These are phyloP conservation scores for Trapa bicornis DNA, from an alignment of 345 rosid genomes.

Conservation along the genomic window DNA sequence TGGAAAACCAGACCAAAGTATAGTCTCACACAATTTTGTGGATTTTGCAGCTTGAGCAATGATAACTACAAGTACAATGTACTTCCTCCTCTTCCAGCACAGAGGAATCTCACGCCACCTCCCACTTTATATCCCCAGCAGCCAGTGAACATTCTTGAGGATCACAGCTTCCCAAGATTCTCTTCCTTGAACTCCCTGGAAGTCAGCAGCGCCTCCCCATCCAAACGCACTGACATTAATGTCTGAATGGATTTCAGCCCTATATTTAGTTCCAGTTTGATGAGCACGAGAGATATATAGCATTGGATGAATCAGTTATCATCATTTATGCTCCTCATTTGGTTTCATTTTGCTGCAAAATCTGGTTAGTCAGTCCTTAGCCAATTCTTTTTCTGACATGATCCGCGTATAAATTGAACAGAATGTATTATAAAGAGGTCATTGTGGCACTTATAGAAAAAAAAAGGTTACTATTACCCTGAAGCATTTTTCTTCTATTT, in stretches of 20 bases:
- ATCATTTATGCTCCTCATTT: not conserved
- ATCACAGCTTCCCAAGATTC: slow-evolving; percentile 64
- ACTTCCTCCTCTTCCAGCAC: slow-evolving; percentile 87
- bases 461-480: not conserved
- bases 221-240: slow-evolving; percentile 75
- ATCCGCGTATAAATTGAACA: not conserved
- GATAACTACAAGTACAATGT: slow-evolving; percentile 62
- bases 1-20: too few species aligned
- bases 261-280: not conserved
- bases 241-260: slow-evolving; percentile 25
- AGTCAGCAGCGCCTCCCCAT: slow-evolving; percentile 39
- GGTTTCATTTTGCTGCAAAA: not conserved
- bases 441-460: too few species aligned
- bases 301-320: not conserved
- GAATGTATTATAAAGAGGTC: not conserved
- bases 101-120: slow-evolving; percentile 88
- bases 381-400: not conserved
- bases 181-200: slow-evolving; percentile 47
- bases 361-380: not conserved
- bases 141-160: slow-evolving; percentile 61
- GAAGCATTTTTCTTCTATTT: not conserved
- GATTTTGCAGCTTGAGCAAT: slow-evolving; percentile 39
- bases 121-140: slow-evolving; percentile 93
- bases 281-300: not conserved
- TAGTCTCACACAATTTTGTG: not conserved